Conservation (phyloP, 345 rosid species). For the Eutrema heterophyllum region DNA sequence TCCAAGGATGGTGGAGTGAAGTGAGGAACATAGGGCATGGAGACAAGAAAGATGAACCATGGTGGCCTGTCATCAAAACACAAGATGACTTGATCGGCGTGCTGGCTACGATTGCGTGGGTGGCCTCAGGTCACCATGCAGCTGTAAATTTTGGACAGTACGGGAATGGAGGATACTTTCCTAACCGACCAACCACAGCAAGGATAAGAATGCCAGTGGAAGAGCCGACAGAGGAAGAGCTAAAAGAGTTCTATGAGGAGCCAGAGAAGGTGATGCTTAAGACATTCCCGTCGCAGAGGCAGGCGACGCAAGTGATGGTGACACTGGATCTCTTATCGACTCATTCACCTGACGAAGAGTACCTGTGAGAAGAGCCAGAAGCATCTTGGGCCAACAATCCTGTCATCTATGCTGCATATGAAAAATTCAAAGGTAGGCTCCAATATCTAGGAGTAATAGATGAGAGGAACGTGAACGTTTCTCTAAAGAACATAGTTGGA, state of each 20-base stretch:
- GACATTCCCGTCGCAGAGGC: slow-evolving; percentile 30
- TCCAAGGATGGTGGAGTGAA: slow-evolving; percentile 35
- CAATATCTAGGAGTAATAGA: slow-evolving; percentile 31
- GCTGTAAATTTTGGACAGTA: slow-evolving; percentile 38
- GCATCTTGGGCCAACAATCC: slow-evolving; percentile 24
- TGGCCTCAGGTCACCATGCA: slow-evolving; percentile 35
- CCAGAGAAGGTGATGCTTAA: slow-evolving; percentile 26
- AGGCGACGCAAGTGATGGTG: slow-evolving; percentile 34
- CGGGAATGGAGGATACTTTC: slow-evolving; percentile 34
- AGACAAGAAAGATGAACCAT: slow-evolving; percentile 36
- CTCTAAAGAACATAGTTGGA: slow-evolving; percentile 32
- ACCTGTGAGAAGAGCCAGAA: slow-evolving; percentile 19
- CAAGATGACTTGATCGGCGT: slow-evolving; percentile 28
- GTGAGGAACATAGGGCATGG: slow-evolving; percentile 29
- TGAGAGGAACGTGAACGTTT: slow-evolving; percentile 23
- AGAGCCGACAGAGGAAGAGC: slow-evolving; percentile 27
- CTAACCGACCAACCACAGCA: slow-evolving; percentile 32
- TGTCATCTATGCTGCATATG: slow-evolving; percentile 25
- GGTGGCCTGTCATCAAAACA: slow-evolving; percentile 34
- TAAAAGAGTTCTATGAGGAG: slow-evolving; percentile 12
- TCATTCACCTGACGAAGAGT: slow-evolving; percentile 38
- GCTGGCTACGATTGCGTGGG: slow-evolving; percentile 34
- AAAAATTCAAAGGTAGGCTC: slow-evolving; percentile 18
- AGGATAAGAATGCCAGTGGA: slow-evolving; percentile 29
- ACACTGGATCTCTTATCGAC: slow-evolving; percentile 31